Percentiles rank a stretch among this genome's conserved stretches.
These are phyloP conservation scores for Ogataea corticis DNA, from an alignment of 805 yeast species.

Conservation along the genomic window DNA sequence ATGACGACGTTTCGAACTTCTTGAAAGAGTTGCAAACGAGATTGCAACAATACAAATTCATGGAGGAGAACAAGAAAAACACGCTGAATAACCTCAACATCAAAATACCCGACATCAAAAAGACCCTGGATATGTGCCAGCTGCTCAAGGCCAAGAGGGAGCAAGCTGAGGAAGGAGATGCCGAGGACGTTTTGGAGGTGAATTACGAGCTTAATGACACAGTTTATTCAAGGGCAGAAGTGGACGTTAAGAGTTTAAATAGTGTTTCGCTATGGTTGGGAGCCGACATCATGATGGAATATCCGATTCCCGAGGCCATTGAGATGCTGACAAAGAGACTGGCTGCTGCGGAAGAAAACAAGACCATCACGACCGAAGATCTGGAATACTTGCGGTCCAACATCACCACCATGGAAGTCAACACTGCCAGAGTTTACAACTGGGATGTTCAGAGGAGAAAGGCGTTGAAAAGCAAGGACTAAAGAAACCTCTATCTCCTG, in stretches of 20 bases:
- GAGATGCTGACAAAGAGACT: constrained; percentile 65
- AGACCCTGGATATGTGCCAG: constrained; percentile 74
- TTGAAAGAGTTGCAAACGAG: constrained; percentile 82
- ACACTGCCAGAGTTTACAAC: constrained; percentile 87
- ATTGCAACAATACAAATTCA: constrained; percentile 84
- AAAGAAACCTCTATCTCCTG: constrained; percentile 35
- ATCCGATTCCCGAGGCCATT: constrained; percentile 85
- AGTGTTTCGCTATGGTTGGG: constrained; percentile 93
- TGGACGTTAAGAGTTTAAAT: constrained; percentile 55
- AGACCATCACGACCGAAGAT: constrained; percentile 72
- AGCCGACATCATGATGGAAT: constrained; percentile 96
- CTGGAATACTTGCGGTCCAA: constrained; percentile 81
- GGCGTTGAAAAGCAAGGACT: constrained; percentile 40
- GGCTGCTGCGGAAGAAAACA: constrained; percentile 57
- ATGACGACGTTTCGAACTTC: constrained; percentile 41
- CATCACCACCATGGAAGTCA: constrained; percentile 97
- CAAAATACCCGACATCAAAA: constrained; percentile 90
- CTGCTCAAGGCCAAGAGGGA: constrained; percentile 53
- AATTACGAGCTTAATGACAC: constrained; percentile 94
- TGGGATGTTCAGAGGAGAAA: constrained; percentile 84
- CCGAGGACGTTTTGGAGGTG: constrained; percentile 51
- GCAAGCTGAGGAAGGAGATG: constrained; percentile 25
- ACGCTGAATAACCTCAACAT: constrained; percentile 53
- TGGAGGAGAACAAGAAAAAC: constrained; percentile 62
- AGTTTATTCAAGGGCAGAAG: constrained; percentile 76